Evolutionary conservation across 2,329 filamentous ascomycete genomes (phyloP), one percentile per base, ranked within the genome.

Genomic region (Exophiala viscosa): DNA sequence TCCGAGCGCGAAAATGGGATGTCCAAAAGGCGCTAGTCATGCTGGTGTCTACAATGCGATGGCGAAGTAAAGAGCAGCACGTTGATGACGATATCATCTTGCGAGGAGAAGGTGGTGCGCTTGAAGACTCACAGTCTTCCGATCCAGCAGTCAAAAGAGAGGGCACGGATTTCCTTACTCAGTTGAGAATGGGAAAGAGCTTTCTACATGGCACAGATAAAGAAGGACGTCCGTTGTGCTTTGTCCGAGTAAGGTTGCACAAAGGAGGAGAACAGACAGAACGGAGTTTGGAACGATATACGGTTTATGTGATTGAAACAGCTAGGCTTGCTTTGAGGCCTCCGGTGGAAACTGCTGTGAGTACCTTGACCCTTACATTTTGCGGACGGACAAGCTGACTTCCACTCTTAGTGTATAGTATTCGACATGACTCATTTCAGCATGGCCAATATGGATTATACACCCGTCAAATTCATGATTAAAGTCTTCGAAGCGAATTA

Each of bases 401-500:
- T 44, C 28, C 11, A 17, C 7, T 23, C 23, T 33, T 53, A 95
- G 88, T 93, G 88, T 38, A 83, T 99, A 59, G 74, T 99, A 42
- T 99, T 99, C 66, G 93, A 99, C 69, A 92, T 99, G 89, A 95
- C 88, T 6, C 83, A 86, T 58, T 97, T 97, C 69, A 88, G 87
- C 14, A 79, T 97, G 74, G 86, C 91, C 13, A 99, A 99, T 71
- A 97, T 99, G 93, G 93, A 99, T 70, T 97, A 97, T 69, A 83
- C 88, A 0, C 92, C 93, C 1, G 89, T 99, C 52, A 99, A 96
- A 66, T 99, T 97, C 73, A 96, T 99, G 87, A 96, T 99, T 71
- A 95, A 96, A 71, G 96, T 91, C 70, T 99, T 99, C 67, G 93
- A 99, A 74, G 93, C 93, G 55, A 97, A 99, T 69, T 99, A 97